Evolutionary conservation across 2,329 filamentous ascomycete genomes (phyloP).

Genomic region (Exophiala phaeomuriformis): DNA sequence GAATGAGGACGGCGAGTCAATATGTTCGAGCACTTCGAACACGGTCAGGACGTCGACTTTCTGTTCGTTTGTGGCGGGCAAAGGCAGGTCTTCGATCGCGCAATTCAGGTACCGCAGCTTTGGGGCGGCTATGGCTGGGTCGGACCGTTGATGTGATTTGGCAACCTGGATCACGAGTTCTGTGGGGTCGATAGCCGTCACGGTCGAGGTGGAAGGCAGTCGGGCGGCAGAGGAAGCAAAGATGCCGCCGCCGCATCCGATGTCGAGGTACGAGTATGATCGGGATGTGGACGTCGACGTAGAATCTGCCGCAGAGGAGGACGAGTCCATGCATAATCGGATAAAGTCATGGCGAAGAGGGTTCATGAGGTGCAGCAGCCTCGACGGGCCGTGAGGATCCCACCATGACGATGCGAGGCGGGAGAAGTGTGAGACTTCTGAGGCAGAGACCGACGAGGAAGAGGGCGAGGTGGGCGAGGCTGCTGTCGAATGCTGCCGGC

Average conservation of each 20-base stretch:
- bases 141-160: constrained; percentile 63
- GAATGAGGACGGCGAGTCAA: constrained; percentile 67
- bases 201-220: constrained; percentile 35
- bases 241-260: constrained; percentile 93
- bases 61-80: constrained; percentile 7
- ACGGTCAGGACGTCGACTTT: constrained; percentile 72
- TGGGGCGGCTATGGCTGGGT: constrained; percentile 55
- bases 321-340: constrained; percentile 52
- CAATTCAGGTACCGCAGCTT: constrained; percentile 68
- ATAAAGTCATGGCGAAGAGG: constrained; percentile 93
- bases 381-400: constrained; percentile 88
- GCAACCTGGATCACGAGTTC: constrained; percentile 53
- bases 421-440: constrained; percentile 91
- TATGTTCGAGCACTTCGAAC: constrained; percentile 95
- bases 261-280: constrained; percentile 62
- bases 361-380: constrained; percentile 95
- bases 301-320: constrained; percentile 19
- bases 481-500: neutral
- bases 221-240: constrained; percentile 65
- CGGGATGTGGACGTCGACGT: constrained; percentile 18
- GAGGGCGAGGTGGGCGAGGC: neutral
- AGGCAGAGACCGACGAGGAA: constrained; percentile 68
- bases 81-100: constrained; percentile 61
- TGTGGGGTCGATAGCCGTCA: constrained; percentile 43
- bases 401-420: constrained; percentile 91